Evolutionary conservation across 352 stramenopile genomes (phyloP).

Genomic region (Thraustotheca clavata): DNA sequence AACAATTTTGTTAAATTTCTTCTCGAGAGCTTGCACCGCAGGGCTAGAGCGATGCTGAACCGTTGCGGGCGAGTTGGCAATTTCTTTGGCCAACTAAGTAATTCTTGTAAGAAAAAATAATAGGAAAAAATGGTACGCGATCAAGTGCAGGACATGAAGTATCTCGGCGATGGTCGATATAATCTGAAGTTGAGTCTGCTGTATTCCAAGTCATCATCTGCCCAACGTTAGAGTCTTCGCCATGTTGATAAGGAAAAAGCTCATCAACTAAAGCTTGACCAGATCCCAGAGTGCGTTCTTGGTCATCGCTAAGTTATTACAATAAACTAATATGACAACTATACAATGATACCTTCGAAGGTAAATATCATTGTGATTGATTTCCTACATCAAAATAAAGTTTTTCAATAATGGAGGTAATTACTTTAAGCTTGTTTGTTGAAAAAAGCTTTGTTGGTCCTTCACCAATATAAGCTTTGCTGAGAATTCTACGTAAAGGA

Average conservation of each 20-base stretch:
- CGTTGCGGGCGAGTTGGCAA: slow-evolving; percentile 48
- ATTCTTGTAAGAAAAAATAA: not conserved
- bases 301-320: slow-evolving; percentile 43
- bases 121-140: slow-evolving; percentile 13
- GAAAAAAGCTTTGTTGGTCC: slow-evolving; percentile 62
- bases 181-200: slow-evolving; percentile 62
- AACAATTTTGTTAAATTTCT: slow-evolving; percentile 50
- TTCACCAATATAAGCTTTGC: slow-evolving; percentile 64
- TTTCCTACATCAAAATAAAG: slow-evolving; percentile 24
- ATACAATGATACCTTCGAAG: slow-evolving; percentile 36
- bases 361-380: slow-evolving; percentile 48
- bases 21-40: slow-evolving; percentile 39
- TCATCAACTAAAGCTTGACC: slow-evolving; percentile 68
- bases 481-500: slow-evolving; percentile 34
- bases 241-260: slow-evolving; percentile 51
- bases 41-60: slow-evolving; percentile 38
- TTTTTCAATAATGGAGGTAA: not conserved
- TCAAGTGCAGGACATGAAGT: slow-evolving; percentile 70
- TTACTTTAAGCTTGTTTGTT: slow-evolving; percentile 50
- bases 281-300: slow-evolving; percentile 77
- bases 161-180: slow-evolving; percentile 64
- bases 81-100: slow-evolving; percentile 42
- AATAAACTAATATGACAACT: not conserved
- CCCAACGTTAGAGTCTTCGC: slow-evolving; percentile 36
- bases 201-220: slow-evolving; percentile 71